Conservation (phyloP, 1,284 basidiomycete genomes). For the Pseudozyma thailandica region DNA sequence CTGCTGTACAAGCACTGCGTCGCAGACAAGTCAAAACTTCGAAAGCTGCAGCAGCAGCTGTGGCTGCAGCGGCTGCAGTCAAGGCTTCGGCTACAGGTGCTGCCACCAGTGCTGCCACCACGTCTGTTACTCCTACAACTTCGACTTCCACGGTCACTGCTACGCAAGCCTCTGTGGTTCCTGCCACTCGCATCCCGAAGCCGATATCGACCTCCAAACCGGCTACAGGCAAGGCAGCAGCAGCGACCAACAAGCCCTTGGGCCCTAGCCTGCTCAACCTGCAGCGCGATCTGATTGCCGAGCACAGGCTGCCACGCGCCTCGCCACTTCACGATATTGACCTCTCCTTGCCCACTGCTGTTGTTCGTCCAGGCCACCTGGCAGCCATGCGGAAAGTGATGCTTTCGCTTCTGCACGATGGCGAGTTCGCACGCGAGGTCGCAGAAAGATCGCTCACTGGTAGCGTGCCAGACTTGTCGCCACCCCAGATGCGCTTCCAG, state of each 20-base stretch:
- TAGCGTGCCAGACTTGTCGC: slow-evolving; percentile 12
- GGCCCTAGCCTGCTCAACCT: slow-evolving; percentile 9
- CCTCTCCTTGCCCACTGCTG: slow-evolving; percentile 12
- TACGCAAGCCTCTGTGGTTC: not conserved
- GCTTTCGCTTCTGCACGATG: slow-evolving; percentile 27
- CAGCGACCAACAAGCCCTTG: slow-evolving; percentile 12
- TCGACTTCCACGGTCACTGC: slow-evolving; percentile 7
- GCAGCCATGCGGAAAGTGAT: slow-evolving; percentile 32
- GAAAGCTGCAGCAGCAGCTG: slow-evolving; percentile 18
- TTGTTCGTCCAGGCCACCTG: slow-evolving; percentile 30
- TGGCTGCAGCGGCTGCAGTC: slow-evolving; percentile 2
- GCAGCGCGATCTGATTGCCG: slow-evolving; percentile 34
- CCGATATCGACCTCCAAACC: not conserved
- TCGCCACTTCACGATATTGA: slow-evolving; percentile 22
- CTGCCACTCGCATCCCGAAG: slow-evolving; percentile 1
- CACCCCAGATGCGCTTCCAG: slow-evolving; percentile 37
- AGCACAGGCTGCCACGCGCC: slow-evolving; percentile 23
- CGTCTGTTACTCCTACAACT: not conserved
- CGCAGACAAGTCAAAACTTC: slow-evolving; percentile 17
- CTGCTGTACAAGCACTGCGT: slow-evolving; percentile 35
- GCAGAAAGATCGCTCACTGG: slow-evolving; percentile 11
- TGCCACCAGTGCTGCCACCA: not conserved
- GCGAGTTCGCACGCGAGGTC: slow-evolving; percentile 29
- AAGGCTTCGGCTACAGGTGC: slow-evolving; percentile 2
- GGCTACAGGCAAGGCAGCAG: slow-evolving; percentile 5